Percentiles rank a stretch among this genome's conserved stretches.
These are phyloP conservation scores for Nakazawaea holstii DNA, from an alignment of 805 yeast genomes.

Conservation along the genomic window DNA sequence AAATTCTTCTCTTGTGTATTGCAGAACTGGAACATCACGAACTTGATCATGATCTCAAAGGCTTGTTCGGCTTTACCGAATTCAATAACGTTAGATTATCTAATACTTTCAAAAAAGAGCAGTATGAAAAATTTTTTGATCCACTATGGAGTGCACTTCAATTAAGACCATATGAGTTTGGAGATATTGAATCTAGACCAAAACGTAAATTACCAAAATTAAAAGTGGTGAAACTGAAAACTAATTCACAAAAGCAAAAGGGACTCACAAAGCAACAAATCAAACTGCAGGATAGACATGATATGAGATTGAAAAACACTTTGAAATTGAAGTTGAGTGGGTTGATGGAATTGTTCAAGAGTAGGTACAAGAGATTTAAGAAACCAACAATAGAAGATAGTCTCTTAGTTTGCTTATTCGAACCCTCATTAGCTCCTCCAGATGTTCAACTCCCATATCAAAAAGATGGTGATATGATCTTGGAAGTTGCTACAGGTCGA, in stretches of 20 bases:
- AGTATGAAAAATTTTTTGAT: constrained; percentile 53
- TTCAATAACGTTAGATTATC: constrained; percentile 41
- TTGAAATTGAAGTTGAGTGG: constrained; percentile 82
- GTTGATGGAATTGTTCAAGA: constrained; percentile 84
- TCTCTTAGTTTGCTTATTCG: constrained; percentile 70
- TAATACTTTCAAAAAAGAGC: constrained; percentile 34
- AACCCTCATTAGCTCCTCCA: constrained; percentile 38
- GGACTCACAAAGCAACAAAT: constrained; percentile 34
- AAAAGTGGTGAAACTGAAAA: constrained; percentile 18
- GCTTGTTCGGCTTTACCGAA: constrained; percentile 52
- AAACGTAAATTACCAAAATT: constrained; percentile 39
- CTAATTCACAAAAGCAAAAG: constrained; percentile 3
- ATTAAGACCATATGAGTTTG: constrained; percentile 68
- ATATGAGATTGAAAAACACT: constrained; percentile 78
- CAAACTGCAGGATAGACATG: constrained; percentile 53
- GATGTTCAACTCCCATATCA: constrained; percentile 34
- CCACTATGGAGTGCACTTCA: constrained; percentile 46
- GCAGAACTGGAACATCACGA: constrained; percentile 36
- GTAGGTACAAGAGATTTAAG: constrained; percentile 80
- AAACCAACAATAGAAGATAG: constrained; percentile 87
- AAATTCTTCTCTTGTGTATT: constrained; percentile 68
- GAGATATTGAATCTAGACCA: constrained; percentile 56
- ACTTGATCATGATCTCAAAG: constrained; percentile 39
- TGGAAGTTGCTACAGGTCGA: constrained; percentile 73
- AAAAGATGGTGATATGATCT: constrained; percentile 66